phyloP scores from a whole-genome alignment of 75 land plant genomes.

The Pinus tabuliformis region DNA sequence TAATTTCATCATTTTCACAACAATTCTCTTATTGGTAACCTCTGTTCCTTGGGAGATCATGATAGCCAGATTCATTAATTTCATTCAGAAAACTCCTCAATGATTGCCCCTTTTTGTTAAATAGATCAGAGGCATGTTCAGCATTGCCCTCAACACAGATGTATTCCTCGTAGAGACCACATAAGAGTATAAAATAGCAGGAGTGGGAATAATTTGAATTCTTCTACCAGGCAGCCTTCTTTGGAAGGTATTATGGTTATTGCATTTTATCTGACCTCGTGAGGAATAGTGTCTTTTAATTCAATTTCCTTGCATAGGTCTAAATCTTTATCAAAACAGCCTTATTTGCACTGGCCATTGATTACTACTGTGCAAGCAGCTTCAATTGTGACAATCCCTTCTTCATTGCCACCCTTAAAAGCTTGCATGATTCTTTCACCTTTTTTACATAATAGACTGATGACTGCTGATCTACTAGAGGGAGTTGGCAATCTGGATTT shows the following conservation, averaged over 20 bases:
- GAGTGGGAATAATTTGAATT: constrained; percentile 54
- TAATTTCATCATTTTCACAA: too few species aligned
- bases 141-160: too few species aligned
- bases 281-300: constrained; percentile 26
- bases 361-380: constrained; percentile 47
- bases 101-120: too few species aligned
- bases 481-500: constrained; percentile 5
- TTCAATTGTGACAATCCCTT: constrained; percentile 27
- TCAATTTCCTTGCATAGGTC: constrained; percentile 45
- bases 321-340: constrained; percentile 41
- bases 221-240: constrained; percentile 61
- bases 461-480: constrained; percentile 3
- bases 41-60: too few species aligned
- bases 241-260: constrained; percentile 50
- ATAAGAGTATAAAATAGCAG: constrained; percentile 52
- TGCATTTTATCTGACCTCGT: constrained; percentile 56
- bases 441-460: constrained; percentile 33
- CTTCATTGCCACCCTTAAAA: constrained; percentile 31
- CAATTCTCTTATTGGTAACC: too few species aligned
- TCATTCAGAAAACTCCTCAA: too few species aligned
- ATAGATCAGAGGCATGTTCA: too few species aligned
- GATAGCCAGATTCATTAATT: too few species aligned
- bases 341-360: constrained; percentile 62
- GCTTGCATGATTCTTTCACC: constrained; percentile 42
- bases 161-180: constrained; percentile 32